Base-by-base conservation (phyloP, 805 yeast species). In the Yarrowia bubula region DNA sequence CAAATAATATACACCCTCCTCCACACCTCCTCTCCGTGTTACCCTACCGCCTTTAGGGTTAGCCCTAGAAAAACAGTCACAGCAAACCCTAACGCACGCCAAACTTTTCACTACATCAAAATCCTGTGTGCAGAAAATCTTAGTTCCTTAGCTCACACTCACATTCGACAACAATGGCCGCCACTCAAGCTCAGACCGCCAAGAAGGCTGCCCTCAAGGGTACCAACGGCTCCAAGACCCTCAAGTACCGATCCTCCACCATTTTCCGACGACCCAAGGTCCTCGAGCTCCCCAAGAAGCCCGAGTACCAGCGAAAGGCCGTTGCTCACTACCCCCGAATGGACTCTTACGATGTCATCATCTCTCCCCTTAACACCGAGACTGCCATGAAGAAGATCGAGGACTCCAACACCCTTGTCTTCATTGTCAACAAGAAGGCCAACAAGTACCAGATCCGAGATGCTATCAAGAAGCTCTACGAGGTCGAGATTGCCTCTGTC, bases 341-440 rank as follows among this genome's bases (percentile, higher is more conserved):
- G 78, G 99, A 95, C 81, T 89, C 96, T 77, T 89, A 89, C 95
- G 91, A 90, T 84, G 83, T 92, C 79, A 87, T 95, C 79, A 89
- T 90, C 81, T 84, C 90, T 75, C 98, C 98, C 84, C 87, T 93
- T 82, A 93, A 93, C 80, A 86, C 96, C 75, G 99, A 95, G 86
- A 90, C 97, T 74, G 97, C 99, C 78, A 92, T 95, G 90, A 93
- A 95, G 89, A 90, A 91, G 86, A 97, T 95, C 79, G 99, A 95
- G 86, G 97, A 92, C 80, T 91, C 96, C 84, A 95, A 95, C 96
- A 95, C 96, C 77, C 88, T 95, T 79, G 99, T 95, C 73, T 92
- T 95, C 93, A 96, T 90, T 84, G 99, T 95, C 79, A 93, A 90
- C 83, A 78, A 93, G 78, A 90, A 90, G 85, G 85, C 99, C 79